Percentiles rank a stretch among this genome's conserved stretches.
Conservation (phyloP, 2,329 filamentous ascomycete species). For the Drechslerella coelobrocha region DNA sequence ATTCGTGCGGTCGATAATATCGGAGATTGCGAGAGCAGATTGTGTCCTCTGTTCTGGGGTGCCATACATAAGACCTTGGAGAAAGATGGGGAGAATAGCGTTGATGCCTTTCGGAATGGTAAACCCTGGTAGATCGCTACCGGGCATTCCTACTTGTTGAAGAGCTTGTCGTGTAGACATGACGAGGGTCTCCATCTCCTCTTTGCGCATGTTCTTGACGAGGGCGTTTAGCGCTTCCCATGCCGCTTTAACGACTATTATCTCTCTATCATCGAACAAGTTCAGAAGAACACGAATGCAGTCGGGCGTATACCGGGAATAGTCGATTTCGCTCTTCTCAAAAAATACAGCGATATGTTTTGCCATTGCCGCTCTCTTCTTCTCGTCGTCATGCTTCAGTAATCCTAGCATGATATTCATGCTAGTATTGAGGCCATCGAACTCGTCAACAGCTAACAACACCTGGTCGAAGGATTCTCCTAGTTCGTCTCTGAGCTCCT, state of each 20-base stretch:
- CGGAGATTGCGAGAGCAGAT: conserved; percentile 89
- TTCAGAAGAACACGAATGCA: conserved; percentile 88
- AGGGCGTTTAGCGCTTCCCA: conserved; percentile 87
- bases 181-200: conserved; percentile 96
- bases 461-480: conserved; percentile 85
- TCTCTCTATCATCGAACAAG: conserved; percentile 87
- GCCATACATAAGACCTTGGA: conserved; percentile 97
- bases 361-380: conserved; percentile 77
- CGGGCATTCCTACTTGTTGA: conserved; percentile 85
- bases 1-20: conserved; percentile 91
- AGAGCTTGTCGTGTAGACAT: conserved; percentile 84
- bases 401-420: conserved; percentile 92
- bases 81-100: conserved; percentile 91
- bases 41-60: conserved; percentile 89
- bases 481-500: conserved; percentile 75
- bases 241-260: conserved; percentile 82
- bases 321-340: conserved; percentile 78
- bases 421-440: conserved; percentile 89
- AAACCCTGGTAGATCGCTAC: conserved; percentile 85
- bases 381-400: conserved; percentile 91
- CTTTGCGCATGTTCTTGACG: conserved; percentile 88
- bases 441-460: conserved; percentile 90
- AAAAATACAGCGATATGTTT: conserved; percentile 88
- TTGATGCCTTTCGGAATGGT: conserved; percentile 93
- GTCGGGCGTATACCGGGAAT: conserved; percentile 94